phyloP scores from a whole-genome alignment of 371 early-diverging fungal species.

The Mucor sp. region DNA sequence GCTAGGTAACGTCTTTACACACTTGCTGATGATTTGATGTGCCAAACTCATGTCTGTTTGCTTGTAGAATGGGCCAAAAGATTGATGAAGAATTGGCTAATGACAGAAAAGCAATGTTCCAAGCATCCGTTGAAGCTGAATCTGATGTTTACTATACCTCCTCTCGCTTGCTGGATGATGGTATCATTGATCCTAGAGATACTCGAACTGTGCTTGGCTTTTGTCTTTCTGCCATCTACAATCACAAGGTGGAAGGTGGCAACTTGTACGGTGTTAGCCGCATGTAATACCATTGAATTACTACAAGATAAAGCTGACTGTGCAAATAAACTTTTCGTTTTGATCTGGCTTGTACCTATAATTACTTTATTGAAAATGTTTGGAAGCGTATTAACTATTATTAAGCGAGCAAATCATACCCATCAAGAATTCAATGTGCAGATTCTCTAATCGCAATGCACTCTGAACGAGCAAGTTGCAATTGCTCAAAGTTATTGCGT shows the following conservation, averaged over 20 bases:
- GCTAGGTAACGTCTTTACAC: slow-evolving; percentile 48
- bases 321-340: neutral
- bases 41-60: too few species aligned
- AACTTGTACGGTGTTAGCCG: slow-evolving; percentile 73
- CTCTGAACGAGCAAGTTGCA: neutral
- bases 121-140: slow-evolving; percentile 66
- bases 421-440: neutral
- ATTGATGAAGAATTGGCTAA: slow-evolving; percentile 65
- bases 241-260: slow-evolving; percentile 62
- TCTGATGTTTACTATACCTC: slow-evolving; percentile 75
- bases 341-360: neutral
- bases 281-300: slow-evolving; percentile 46
- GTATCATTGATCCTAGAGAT: slow-evolving; percentile 71
- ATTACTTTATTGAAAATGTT: too few species aligned
- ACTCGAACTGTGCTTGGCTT: slow-evolving; percentile 65
- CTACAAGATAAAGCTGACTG: neutral
- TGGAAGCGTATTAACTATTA: neutral
- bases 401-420: neutral
- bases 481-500: neutral
- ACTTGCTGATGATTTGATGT: too few species aligned
- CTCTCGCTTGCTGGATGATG: slow-evolving; percentile 70
- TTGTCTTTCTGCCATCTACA: slow-evolving; percentile 64
- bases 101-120: slow-evolving; percentile 62
- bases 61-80: slow-evolving; percentile 41
- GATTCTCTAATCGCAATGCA: neutral